Evolutionary conservation across 441 rosid species (phyloP).

Genomic region (Populus trichocarpa): DNA sequence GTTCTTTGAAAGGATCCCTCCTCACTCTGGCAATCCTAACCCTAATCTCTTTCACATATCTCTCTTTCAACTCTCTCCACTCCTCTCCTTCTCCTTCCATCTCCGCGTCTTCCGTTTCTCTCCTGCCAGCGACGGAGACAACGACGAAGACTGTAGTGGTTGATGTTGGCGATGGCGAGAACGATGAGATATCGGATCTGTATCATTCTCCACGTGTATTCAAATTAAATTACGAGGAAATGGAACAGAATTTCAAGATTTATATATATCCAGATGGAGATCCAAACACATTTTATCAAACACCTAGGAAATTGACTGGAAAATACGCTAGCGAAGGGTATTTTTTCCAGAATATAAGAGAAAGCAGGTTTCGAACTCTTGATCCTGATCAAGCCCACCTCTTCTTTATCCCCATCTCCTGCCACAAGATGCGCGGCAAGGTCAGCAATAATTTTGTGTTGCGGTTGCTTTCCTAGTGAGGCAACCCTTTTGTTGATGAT

Average conservation of each 20-base stretch:
- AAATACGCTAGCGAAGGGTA: constrained; percentile 97
- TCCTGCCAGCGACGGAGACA: neutral
- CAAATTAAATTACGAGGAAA: constrained; percentile 61
- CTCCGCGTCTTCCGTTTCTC: constrained; percentile 19
- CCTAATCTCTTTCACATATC: constrained; percentile 57
- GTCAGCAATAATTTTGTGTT: constrained; percentile 12
- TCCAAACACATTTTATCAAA: constrained; percentile 76
- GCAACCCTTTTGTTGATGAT: neutral
- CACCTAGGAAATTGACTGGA: constrained; percentile 91
- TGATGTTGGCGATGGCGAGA: neutral
- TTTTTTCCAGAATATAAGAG: constrained; percentile 88
- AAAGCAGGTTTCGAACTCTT: constrained; percentile 59
- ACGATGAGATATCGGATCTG: constrained; percentile 42
- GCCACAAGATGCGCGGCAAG: constrained; percentile 99
- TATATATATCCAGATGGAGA: constrained; percentile 92
- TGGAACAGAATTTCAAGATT: constrained; percentile 79
- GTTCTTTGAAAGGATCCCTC: constrained; percentile 62
- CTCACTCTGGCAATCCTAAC: constrained; percentile 62
- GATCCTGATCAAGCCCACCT: constrained; percentile 84
- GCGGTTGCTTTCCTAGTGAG: neutral
- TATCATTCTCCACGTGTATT: constrained; percentile 65
- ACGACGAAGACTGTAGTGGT: neutral
- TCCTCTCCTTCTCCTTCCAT: constrained; percentile 15
- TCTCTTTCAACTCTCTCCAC: constrained; percentile 62
- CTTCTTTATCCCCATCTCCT: constrained; percentile 85